Evolutionary conservation across 495 filamentous ascomycete species (phyloP).

Genomic region (Penicillium cosmopolitanum): DNA sequence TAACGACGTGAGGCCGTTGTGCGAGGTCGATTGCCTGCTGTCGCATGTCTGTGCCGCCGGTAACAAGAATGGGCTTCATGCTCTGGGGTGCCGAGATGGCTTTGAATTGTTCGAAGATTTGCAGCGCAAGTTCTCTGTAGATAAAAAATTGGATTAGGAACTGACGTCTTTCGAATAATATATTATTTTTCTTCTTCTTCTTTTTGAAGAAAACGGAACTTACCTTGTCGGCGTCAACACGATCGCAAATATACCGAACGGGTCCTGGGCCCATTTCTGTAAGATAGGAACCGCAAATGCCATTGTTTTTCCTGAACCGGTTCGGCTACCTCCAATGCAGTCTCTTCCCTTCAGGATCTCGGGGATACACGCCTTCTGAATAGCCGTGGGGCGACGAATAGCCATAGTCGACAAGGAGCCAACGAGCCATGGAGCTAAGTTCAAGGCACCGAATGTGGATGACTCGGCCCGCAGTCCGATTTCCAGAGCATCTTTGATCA

Average conservation of each 20-base stretch:
- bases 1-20: conserved; percentile 83
- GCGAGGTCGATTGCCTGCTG: conserved; percentile 82
- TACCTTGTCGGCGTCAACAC: conserved; percentile 88
- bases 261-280: conserved; percentile 91
- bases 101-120: conserved; percentile 94
- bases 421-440: conserved; percentile 87
- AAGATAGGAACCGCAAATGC: conserved; percentile 93
- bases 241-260: conserved; percentile 85
- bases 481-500: conserved; percentile 48
- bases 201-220: conserved; percentile 11
- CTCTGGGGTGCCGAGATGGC: conserved; percentile 85
- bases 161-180: not conserved
- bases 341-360: conserved; percentile 87
- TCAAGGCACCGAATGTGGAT: conserved; percentile 73
- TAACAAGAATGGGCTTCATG: conserved; percentile 83
- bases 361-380: conserved; percentile 90
- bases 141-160: not conserved
- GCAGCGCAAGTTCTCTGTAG: conserved; percentile 82
- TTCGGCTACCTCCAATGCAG: conserved; percentile 91
- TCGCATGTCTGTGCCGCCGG: conserved; percentile 91
- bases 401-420: conserved; percentile 82
- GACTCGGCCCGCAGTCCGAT: conserved; percentile 46
- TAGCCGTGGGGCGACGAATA: conserved; percentile 85
- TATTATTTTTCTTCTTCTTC: not conserved
- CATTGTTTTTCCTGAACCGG: conserved; percentile 98